phyloP scores from a whole-genome alignment of 2,329 filamentous ascomycete genomes.

The Cryoendolithus antarcticus region DNA sequence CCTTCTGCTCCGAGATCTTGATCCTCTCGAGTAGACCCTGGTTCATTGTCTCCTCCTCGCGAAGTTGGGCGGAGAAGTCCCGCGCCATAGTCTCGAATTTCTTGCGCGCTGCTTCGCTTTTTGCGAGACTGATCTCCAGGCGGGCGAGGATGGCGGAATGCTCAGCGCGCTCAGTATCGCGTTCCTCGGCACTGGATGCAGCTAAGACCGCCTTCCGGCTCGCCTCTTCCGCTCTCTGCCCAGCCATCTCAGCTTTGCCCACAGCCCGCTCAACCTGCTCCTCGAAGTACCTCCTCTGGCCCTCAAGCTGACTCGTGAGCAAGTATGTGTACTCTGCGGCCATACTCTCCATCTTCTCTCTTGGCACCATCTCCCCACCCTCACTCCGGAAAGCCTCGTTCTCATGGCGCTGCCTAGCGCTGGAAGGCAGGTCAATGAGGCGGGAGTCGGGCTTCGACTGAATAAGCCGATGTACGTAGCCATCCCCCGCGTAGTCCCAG shows the following conservation, averaged over 20 bases:
- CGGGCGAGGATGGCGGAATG: slow-evolving; percentile 46
- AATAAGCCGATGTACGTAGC: slow-evolving; percentile 90
- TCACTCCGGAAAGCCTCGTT: slow-evolving; percentile 27
- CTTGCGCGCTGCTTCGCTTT: slow-evolving; percentile 54
- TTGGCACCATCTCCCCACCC: slow-evolving; percentile 55
- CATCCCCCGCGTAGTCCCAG: slow-evolving; percentile 94
- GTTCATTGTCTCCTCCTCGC: slow-evolving; percentile 78
- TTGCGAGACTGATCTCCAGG: slow-evolving; percentile 60
- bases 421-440: slow-evolving; percentile 70
- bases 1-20: slow-evolving; percentile 50
- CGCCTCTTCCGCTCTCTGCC: slow-evolving; percentile 53
- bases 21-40: slow-evolving; percentile 75
- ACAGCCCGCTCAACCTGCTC: slow-evolving; percentile 80
- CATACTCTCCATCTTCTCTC: slow-evolving; percentile 63
- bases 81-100: slow-evolving; percentile 67
- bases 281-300: slow-evolving; percentile 86
- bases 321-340: slow-evolving; percentile 91
- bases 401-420: slow-evolving; percentile 16
- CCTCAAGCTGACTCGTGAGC: slow-evolving; percentile 83
- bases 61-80: slow-evolving; percentile 59
- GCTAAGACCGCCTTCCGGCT: slow-evolving; percentile 23
- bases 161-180: slow-evolving; percentile 44
- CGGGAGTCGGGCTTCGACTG: slow-evolving; percentile 70
- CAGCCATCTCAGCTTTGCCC: slow-evolving; percentile 72
- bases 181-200: slow-evolving; percentile 27